Evolutionary conservation across 2,329 filamentous ascomycete species (phyloP), one percentile per base, ranked within the genome.

Genomic region (Colletotrichum sp.): DNA sequence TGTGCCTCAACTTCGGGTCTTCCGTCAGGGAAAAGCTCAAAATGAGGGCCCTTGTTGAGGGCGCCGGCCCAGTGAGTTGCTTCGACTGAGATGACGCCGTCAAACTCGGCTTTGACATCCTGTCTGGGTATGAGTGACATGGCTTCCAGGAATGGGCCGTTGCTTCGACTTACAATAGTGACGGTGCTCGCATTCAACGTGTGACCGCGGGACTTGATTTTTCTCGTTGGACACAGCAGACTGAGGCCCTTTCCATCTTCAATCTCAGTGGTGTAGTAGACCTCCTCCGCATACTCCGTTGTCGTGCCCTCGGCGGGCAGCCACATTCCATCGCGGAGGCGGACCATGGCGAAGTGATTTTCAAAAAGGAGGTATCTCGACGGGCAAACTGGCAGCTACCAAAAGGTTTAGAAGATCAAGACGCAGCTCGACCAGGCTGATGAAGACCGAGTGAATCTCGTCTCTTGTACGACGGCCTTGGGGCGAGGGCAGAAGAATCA

Each of bases 271-370:
- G 88, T 83, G 28, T 87, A 86, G 79, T 90, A 89, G 18, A 94
- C 86, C 76, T 94, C 92, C 83, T 94, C 92, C 39, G 92, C 93
- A 79, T 93, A 93, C 80, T 93, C 91, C 30, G 92, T 87, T 66
- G 87, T 86, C 81, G 92, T 88, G 76, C 89, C 90, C 82, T 92
- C 89, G 72, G 90, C 91, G 57, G 89, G 87, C 65, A 93, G 86
- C 93, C 93, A 94, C 92, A 93, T 85, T 49, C 84, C 84, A 83
- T 85, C 82, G 13, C 84, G 82, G 62, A 85, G 81, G 72, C 81
- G 82, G 76, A 80, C 79, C 82, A 85, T 85, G 77, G 57, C 59
- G 65, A 26, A 30, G 9, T 44, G 63, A 15, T 62, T 62, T 44
- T 28, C 32, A 55, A 52, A 34, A 34, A 44, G 8, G 34, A 69